These are phyloP conservation scores for Xylariaceae sp. DNA, from an alignment of 2,329 filamentous ascomycete species.

Conservation along the genomic window DNA sequence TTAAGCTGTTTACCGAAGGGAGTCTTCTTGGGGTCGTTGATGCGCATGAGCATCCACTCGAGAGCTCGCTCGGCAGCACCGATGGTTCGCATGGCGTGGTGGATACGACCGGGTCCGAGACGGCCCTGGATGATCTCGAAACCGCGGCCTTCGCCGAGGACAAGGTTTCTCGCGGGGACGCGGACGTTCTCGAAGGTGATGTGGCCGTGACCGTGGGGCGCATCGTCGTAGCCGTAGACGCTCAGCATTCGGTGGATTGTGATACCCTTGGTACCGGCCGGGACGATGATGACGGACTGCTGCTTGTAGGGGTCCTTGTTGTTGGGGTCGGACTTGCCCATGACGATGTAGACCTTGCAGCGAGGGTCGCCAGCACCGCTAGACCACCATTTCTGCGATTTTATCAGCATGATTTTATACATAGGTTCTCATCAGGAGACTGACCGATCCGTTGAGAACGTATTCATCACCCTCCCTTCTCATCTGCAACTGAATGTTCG, in stretches of 20 bases:
- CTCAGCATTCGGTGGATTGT: conserved; percentile 90
- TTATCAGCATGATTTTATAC: conserved; percentile 15
- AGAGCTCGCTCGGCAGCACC: conserved; percentile 86
- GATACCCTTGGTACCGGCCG: conserved; percentile 73
- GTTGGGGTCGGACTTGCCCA: conserved; percentile 81
- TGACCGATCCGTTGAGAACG: conserved; percentile 78
- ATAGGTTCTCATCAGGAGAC: conserved; percentile 23
- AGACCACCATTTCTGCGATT: conserved; percentile 90
- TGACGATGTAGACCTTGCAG: conserved; percentile 91
- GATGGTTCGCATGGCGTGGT: conserved; percentile 95
- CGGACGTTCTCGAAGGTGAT: conserved; percentile 85
- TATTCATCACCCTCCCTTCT: conserved; percentile 79
- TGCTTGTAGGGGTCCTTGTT: conserved; percentile 78
- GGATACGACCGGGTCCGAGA: conserved; percentile 90
- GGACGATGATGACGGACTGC: conserved; percentile 89
- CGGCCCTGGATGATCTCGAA: conserved; percentile 99
- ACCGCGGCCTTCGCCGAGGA: conserved; percentile 86
- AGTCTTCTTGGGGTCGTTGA: conserved; percentile 87
- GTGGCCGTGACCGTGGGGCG: conserved; percentile 96
- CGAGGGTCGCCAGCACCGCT: conserved; percentile 89
- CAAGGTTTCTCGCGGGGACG: conserved; percentile 75
- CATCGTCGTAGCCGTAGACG: conserved; percentile 95
- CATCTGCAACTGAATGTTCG: conserved; percentile 84
- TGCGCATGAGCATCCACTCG: conserved; percentile 89
- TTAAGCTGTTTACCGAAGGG: conserved; percentile 83